A percentile compares a stretch with the other conserved stretches of the same genome.
These are phyloP conservation scores for Tricholoma furcatifolium DNA, from an alignment of 768 basidiomycete species.

Conservation along the genomic window DNA sequence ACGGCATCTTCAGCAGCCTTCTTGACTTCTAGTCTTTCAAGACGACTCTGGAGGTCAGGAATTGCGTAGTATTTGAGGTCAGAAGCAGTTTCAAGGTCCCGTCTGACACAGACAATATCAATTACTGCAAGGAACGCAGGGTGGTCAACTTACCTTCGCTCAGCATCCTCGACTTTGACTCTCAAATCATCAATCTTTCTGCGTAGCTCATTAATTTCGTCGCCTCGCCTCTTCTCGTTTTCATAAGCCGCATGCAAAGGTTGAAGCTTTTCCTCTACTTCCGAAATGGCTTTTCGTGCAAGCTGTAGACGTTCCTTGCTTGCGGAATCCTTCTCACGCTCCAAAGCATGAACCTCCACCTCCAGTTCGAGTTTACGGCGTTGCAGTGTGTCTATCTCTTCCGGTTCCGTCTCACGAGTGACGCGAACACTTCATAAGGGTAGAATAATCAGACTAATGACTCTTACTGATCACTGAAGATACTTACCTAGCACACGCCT, in stretches of 20 bases:
- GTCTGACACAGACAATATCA: slow-evolving; percentile 32
- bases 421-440: slow-evolving; percentile 70
- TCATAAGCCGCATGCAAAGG: slow-evolving; percentile 87
- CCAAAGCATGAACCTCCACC: slow-evolving; percentile 92
- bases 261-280: slow-evolving; percentile 80
- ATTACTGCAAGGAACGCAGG: slow-evolving; percentile 13
- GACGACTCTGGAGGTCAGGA: slow-evolving; percentile 77
- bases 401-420: slow-evolving; percentile 91
- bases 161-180: slow-evolving; percentile 91
- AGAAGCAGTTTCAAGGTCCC: slow-evolving; percentile 74
- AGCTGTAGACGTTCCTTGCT: slow-evolving; percentile 78
- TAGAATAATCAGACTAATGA: neutral
- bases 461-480: neutral
- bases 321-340: slow-evolving; percentile 87
- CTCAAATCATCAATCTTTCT: slow-evolving; percentile 88
- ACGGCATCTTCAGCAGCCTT: slow-evolving; percentile 71
- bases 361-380: slow-evolving; percentile 88
- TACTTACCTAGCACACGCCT: slow-evolving; percentile 81
- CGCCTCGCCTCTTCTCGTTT: slow-evolving; percentile 77
- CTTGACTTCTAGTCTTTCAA: slow-evolving; percentile 69
- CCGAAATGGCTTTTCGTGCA: slow-evolving; percentile 77
- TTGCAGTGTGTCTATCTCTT: slow-evolving; percentile 89
- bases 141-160: slow-evolving; percentile 59
- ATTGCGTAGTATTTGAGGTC: slow-evolving; percentile 92
- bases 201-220: slow-evolving; percentile 75